Conservation (phyloP, 805 yeast species). For the Kluyveromyces dobzhanskii region DNA sequence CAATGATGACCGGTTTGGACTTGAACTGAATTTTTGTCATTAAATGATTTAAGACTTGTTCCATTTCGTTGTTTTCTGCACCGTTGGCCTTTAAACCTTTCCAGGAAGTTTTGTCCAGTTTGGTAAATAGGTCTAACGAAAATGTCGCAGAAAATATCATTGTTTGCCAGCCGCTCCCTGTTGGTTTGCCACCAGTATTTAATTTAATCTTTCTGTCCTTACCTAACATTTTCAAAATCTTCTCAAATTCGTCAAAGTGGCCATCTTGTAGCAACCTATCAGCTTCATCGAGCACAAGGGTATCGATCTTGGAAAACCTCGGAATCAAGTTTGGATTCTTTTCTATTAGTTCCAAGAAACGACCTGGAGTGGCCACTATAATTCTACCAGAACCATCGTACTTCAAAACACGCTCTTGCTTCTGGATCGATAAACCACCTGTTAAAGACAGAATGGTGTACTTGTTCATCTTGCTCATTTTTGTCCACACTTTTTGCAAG, state of each 20-base stretch:
- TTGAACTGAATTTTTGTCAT: conserved; percentile 64
- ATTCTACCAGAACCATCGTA: conserved; percentile 62
- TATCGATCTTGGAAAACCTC: conserved; percentile 36
- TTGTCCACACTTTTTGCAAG: conserved; percentile 39
- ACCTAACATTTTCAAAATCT: conserved; percentile 57
- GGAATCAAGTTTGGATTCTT: conserved; percentile 39
- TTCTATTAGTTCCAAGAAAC: conserved; percentile 75
- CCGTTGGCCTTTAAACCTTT: conserved; percentile 20
- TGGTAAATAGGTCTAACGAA: conserved; percentile 70
- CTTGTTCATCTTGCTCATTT: conserved; percentile 41
- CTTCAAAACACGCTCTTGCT: conserved; percentile 73
- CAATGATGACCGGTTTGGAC: conserved; percentile 64
- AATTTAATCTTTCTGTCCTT: conserved; percentile 37
- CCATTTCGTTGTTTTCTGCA: conserved; percentile 31
- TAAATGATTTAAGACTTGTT: conserved; percentile 58
- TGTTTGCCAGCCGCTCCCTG: conserved; percentile 62
- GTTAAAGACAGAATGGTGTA: conserved; percentile 67
- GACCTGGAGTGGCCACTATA: conserved; percentile 92
- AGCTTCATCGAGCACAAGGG: conserved; percentile 84
- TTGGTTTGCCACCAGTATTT: conserved; percentile 29
- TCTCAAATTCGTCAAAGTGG: conserved; percentile 88
- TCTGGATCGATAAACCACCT: conserved; percentile 92
- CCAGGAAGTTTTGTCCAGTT: conserved; percentile 42
- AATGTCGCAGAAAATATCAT: conserved; percentile 94
- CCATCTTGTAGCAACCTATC: conserved; percentile 93